Evolutionary conservation across 768 basidiomycete species (phyloP), one percentile per base, ranked within the genome.

Genomic region (Boletus vinaceobasis): DNA sequence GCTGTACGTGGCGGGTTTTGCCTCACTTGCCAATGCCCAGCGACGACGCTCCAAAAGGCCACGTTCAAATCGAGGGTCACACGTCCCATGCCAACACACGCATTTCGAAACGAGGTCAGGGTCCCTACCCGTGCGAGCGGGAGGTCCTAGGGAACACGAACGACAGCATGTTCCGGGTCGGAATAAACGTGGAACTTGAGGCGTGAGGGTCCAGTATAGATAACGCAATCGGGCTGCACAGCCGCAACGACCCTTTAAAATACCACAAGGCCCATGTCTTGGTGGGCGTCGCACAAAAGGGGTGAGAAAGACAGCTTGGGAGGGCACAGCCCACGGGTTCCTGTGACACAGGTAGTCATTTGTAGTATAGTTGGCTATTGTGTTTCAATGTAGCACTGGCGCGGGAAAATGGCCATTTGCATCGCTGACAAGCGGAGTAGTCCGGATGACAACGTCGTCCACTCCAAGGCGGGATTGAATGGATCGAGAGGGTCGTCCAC

Each of bases 71-170:
- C 19, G 2, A 62, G 45, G 56, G 57, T 38, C 42, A 11, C 49
- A 58, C 47, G n/a, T n/a, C n/a, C 31, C 36, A 4, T 51, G 43
- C n/a, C 45, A 43, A 39, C 17, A 44, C 53, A 58, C 29, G 27
- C 38, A 3, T 21, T 46, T 35, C 14, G 39, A 23, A 61, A 61
- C 46, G 53, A 59, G 61, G 57, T 11, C 61, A 62, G 61, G 61
- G 61, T 40, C 48, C 31, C 11, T 9, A 15, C 9, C 21, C 51
- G 61, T 60, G 61, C 57, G 61, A 62, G 57, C 36, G 44, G 43
- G 45, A 26, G 52, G n/a, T n/a, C 31, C 42, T 17, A 47, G 43
- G 43, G 42, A 27, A 57, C 33, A 35, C 14, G n/a, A 59, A 38
- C 31, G 23, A 50, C 31, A 46, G 45, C 52, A 55, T 21, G 60